Evolutionary conservation across 148 eudicot species (phyloP).

Genomic region (Arbutus unedo): DNA sequence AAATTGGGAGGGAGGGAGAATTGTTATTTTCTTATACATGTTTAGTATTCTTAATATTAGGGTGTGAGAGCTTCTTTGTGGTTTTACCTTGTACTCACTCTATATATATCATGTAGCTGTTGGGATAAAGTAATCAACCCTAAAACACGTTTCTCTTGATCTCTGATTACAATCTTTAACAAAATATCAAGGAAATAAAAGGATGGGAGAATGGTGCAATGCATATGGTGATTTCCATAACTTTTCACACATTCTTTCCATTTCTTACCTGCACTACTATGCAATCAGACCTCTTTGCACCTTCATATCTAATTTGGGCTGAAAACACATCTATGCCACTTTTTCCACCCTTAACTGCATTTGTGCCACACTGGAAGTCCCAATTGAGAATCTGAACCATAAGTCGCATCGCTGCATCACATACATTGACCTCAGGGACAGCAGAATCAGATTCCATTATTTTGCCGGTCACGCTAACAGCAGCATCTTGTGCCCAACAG

Average conservation of each 20-base stretch:
- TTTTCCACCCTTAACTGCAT: conserved; percentile 37
- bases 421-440: conserved; percentile 79
- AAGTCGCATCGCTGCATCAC: conserved; percentile 69
- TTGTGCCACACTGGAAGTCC: conserved; percentile 61
- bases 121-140: too few species aligned
- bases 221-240: background rate
- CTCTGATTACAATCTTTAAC: background rate
- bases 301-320: conserved; percentile 44
- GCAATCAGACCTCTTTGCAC: conserved; percentile 55
- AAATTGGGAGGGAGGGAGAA: too few species aligned
- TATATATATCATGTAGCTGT: too few species aligned
- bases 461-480: conserved; percentile 56
- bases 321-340: conserved; percentile 55
- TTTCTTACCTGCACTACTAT: conserved; percentile 66
- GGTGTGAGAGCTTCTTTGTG: too few species aligned
- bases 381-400: conserved; percentile 95
- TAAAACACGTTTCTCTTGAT: too few species aligned
- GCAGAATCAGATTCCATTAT: conserved; percentile 68
- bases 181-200: background rate
- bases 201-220: background rate
- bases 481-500: conserved; percentile 91
- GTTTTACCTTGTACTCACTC: too few species aligned
- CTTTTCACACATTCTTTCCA: background rate
- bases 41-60: too few species aligned
- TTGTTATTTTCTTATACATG: too few species aligned